phyloP scores from a whole-genome alignment of 495 filamentous ascomycete genomes.

The Annulohypoxylon stygium region DNA sequence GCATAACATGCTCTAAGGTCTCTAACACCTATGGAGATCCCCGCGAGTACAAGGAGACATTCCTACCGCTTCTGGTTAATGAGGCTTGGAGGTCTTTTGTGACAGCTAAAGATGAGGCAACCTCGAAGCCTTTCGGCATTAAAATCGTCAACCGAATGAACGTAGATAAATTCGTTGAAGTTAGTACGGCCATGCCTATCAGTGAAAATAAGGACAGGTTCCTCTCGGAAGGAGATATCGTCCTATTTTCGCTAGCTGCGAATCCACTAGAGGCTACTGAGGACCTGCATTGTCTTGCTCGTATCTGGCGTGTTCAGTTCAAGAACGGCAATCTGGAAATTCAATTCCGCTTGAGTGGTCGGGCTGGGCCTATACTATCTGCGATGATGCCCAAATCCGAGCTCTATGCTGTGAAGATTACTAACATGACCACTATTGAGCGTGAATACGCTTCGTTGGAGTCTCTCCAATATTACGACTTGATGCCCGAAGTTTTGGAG shows the following conservation, averaged over 20 bases:
- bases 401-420: conserved; percentile 82
- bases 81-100: conserved; percentile 97
- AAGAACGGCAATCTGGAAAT: conserved; percentile 86
- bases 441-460: conserved; percentile 93
- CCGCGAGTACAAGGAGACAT: conserved; percentile 84
- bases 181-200: conserved; percentile 82
- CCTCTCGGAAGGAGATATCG: conserved; percentile 86
- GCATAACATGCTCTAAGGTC: conserved; percentile 78
- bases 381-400: conserved; percentile 67
- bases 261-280: conserved; percentile 72
- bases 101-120: conserved; percentile 86
- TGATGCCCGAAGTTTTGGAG: conserved; percentile 88
- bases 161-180: conserved; percentile 92
- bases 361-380: conserved; percentile 48
- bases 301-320: conserved; percentile 80
- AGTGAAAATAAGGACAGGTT: conserved; percentile 75
- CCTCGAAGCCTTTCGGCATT: conserved; percentile 81
- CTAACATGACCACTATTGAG: conserved; percentile 90
- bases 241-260: conserved; percentile 80
- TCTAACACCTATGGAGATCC: conserved; percentile 81
- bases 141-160: conserved; percentile 86
- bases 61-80: conserved; percentile 89
- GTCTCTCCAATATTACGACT: conserved; percentile 92
- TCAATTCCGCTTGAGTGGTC: conserved; percentile 78
- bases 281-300: conserved; percentile 84